phyloP scores from a whole-genome alignment of 768 basidiomycete species.

The Podaxis sp. region DNA sequence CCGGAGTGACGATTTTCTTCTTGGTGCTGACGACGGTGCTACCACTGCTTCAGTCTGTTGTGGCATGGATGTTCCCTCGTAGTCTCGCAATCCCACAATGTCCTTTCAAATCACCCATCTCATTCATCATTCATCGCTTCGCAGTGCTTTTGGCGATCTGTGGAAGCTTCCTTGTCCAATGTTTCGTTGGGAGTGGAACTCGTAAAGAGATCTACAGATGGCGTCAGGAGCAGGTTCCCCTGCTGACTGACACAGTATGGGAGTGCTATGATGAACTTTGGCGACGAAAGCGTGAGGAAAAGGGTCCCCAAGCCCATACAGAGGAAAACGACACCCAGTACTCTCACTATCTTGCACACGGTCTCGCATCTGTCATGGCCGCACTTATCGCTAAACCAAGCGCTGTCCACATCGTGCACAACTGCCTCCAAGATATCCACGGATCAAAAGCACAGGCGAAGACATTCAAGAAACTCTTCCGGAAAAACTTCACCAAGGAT shows the following conservation, averaged over 20 bases:
- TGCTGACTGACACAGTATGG: conserved; percentile 7
- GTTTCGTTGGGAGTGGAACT: background rate
- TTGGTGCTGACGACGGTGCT: conserved; percentile 22
- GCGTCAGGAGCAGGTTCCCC: conserved; percentile 2
- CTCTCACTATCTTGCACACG: conserved; percentile 5
- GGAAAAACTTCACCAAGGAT: conserved; percentile 1
- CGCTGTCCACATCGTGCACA: conserved; percentile 8
- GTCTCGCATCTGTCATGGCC: background rate
- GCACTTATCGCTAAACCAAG: conserved; percentile 8
- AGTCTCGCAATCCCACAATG: conserved; percentile 18
- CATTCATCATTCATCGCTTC: conserved; percentile 21
- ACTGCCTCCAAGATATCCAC: conserved; percentile 7
- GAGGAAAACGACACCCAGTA: background rate
- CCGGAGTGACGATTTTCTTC: conserved; percentile 21
- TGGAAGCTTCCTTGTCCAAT: background rate
- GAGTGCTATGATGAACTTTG: conserved; percentile 7
- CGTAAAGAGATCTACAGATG: background rate
- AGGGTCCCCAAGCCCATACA: background rate
- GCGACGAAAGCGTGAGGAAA: conserved; percentile 1
- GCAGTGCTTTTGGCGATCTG: conserved; percentile 7
- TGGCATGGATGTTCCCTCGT: conserved; percentile 5
- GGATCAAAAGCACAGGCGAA: conserved; percentile 5
- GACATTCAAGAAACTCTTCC: conserved; percentile 4
- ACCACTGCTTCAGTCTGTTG: conserved; percentile 21
- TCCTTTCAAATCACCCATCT: conserved; percentile 28